These are phyloP conservation scores for Aureobasidium sp. DNA, from an alignment of 2,329 filamentous ascomycete species.

Conservation along the genomic window DNA sequence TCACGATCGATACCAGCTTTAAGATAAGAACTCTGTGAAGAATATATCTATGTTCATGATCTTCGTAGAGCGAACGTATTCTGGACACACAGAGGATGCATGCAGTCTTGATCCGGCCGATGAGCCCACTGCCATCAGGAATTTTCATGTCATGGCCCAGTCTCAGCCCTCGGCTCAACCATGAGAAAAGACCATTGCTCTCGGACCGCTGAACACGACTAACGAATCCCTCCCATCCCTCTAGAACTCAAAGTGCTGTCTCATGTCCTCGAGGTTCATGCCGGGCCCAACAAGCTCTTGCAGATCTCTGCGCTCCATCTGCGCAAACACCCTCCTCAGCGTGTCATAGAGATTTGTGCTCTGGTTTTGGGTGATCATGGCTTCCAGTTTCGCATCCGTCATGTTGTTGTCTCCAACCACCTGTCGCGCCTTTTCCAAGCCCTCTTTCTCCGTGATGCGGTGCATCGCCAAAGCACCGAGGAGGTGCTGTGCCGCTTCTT, in stretches of 20 bases:
- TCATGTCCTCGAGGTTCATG: slow-evolving; percentile 85
- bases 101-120: neutral
- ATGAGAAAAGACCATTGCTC: neutral
- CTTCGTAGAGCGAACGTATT: neutral
- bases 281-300: slow-evolving; percentile 80
- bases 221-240: neutral
- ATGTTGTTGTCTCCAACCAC: slow-evolving; percentile 50
- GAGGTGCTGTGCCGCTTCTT: slow-evolving; percentile 87
- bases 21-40: neutral
- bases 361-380: slow-evolving; percentile 89
- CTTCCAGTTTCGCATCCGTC: slow-evolving; percentile 67
- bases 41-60: neutral
- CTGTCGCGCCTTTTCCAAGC: slow-evolving; percentile 74
- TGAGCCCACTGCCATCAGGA: neutral
- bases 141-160: neutral
- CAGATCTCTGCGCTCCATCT: slow-evolving; percentile 86
- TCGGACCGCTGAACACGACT: neutral
- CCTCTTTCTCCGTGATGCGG: slow-evolving; percentile 81
- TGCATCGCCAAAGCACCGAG: slow-evolving; percentile 92
- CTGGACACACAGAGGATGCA: neutral
- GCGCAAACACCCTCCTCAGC: slow-evolving; percentile 84
- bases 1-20: neutral
- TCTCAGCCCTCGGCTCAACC: too few species aligned
- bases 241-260: slow-evolving; percentile 83
- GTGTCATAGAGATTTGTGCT: slow-evolving; percentile 97